These are phyloP conservation scores for Angomonas ambiguus DNA, from an alignment of 208 protist species.

Conservation along the genomic window DNA sequence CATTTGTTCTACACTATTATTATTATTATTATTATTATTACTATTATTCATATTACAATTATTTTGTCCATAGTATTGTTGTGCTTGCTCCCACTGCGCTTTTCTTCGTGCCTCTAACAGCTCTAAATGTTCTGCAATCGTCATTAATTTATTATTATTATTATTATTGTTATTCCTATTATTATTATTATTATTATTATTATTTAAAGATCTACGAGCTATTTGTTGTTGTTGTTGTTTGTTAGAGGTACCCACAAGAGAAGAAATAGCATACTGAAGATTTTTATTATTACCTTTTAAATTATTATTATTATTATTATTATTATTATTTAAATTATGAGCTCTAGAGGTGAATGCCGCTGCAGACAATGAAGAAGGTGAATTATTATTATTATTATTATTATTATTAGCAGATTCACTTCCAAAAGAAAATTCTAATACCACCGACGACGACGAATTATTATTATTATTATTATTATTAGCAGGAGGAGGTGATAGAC, in stretches of 20 bases:
- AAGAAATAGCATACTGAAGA: not conserved
- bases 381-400: no score
- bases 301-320: no score
- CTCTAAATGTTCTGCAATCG: not conserved
- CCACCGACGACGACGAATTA: not conserved
- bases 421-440: not conserved
- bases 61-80: not conserved
- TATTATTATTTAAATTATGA: no score
- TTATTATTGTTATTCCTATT: not conserved
- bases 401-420: not conserved
- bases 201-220: not conserved
- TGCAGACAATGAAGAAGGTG: no score
- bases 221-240: not conserved
- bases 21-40: not conserved
- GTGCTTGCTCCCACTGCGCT: constrained; percentile 1
- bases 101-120: not conserved
- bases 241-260: not conserved
- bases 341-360: no score
- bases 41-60: constrained; percentile 4
- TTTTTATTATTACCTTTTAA: not conserved
- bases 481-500: not conserved
- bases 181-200: not conserved
- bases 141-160: not conserved
- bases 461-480: constrained; percentile 10
- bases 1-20: not conserved